Evolutionary conservation across 108 stramenopile genomes (phyloP).

Genomic region (Cyclostephanos tholiformis): DNA sequence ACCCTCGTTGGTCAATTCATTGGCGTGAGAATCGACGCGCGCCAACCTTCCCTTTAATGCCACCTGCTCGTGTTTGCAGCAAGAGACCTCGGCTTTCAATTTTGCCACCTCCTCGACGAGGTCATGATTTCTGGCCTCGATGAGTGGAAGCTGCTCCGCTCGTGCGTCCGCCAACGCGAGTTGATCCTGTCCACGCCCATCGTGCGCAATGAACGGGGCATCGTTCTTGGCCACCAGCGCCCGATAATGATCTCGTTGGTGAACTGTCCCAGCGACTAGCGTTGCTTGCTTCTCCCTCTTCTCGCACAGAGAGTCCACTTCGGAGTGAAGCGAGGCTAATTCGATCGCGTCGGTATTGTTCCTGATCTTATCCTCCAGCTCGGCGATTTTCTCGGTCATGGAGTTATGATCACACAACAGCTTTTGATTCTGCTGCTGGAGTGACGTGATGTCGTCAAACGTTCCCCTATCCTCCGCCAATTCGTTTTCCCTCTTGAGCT

Average conservation of each 20-base stretch:
- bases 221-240: conserved; percentile 73
- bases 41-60: conserved; percentile 61
- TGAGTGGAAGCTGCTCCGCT: conserved; percentile 44
- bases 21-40: conserved; percentile 62
- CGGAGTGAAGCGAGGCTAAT: conserved; percentile 55
- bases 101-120: conserved; percentile 58
- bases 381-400: conserved; percentile 55
- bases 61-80: conserved; percentile 56
- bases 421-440: conserved; percentile 82
- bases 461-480: conserved; percentile 36
- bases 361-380: conserved; percentile 61
- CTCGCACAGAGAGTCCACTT: conserved; percentile 61
- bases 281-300: conserved; percentile 74
- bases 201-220: conserved; percentile 28
- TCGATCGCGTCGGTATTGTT: conserved; percentile 52
- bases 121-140: conserved; percentile 57
- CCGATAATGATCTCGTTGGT: conserved; percentile 87
- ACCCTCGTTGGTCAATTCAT: conserved; percentile 62
- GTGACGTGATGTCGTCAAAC: conserved; percentile 41
- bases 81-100: conserved; percentile 53
- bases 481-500: conserved; percentile 59
- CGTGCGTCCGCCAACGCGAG: conserved; percentile 53
- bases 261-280: conserved; percentile 75
- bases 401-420: conserved; percentile 68
- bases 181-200: conserved; percentile 32